phyloP scores from a whole-genome alignment of 1,284 basidiomycete species.

The Hymenochaete sp. region DNA sequence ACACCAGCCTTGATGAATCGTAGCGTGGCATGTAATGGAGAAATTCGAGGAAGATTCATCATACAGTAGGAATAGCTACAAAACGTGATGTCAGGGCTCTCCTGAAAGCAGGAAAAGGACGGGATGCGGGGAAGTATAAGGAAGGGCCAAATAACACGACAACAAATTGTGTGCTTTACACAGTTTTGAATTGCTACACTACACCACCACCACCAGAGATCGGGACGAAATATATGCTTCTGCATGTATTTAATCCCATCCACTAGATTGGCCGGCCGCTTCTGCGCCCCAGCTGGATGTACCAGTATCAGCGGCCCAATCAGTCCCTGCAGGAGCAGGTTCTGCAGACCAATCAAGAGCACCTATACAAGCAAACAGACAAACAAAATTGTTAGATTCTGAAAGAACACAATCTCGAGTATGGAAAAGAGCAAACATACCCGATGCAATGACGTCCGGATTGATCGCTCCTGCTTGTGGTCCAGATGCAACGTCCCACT shows the following conservation, averaged over 20 bases:
- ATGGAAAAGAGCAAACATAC: slow-evolving; percentile 31
- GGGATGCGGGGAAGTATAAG: too few species aligned
- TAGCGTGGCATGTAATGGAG: too few species aligned
- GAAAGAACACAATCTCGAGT: neutral
- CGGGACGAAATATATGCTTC: too few species aligned
- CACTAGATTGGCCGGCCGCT: slow-evolving; percentile 29
- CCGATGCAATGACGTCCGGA: slow-evolving; percentile 63
- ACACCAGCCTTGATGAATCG: too few species aligned
- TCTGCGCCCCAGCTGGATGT: slow-evolving; percentile 52
- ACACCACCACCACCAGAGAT: too few species aligned
- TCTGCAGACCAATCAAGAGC: slow-evolving; percentile 83
- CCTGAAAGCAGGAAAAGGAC: too few species aligned
- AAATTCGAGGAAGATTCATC: too few species aligned
- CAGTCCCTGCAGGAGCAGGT: slow-evolving; percentile 40
- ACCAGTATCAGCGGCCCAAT: slow-evolving; percentile 80
- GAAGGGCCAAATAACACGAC: too few species aligned
- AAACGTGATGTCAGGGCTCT: too few species aligned
- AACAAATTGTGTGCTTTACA: too few species aligned
- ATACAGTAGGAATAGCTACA: too few species aligned
- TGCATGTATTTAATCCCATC: slow-evolving; percentile 10
- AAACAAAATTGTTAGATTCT: neutral
- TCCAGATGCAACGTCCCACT: slow-evolving; percentile 75
- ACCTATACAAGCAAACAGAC: slow-evolving; percentile 33
- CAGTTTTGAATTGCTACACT: too few species aligned
- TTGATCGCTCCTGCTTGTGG: slow-evolving; percentile 65